Evolutionary conservation across 2,329 filamentous ascomycete genomes (phyloP), one percentile per base, ranked within the genome.

Genomic region (Chlorencoelia australis): DNA sequence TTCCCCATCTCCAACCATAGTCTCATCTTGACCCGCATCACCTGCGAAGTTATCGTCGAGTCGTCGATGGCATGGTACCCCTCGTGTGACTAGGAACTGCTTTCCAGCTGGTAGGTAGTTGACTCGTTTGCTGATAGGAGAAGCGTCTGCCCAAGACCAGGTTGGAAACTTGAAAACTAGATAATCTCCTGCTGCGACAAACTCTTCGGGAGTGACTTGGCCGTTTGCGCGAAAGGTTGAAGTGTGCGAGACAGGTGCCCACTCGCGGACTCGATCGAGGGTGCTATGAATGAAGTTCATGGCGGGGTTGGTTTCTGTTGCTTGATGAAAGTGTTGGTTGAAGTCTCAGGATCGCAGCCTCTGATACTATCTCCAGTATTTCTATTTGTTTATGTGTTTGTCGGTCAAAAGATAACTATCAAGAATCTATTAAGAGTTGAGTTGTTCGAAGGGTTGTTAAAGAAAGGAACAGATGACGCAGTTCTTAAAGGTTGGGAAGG

Each of bases 81-180:
- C 89, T 41, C 89, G 82, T 8, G 91, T 95, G 27, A 96, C 82
- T 24, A 98, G 73, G 56, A 87, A 98, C 70, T 98, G 91, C 66
- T 96, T 98, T 34, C 82, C 85, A 0, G 78, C 64, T 1, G 91
- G 91, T 4, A 98, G 75, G 57, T 94, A 84, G 47, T 69, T 67
- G 37, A 84, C 83, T 45, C 87, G 81, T 59, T 86, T 84, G 43
- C 75, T 71, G 2, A 79, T 74, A n/a, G 79, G 76, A 37, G 89
- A 83, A 48, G 89, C 88, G 53, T 91, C 85, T 47, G 82, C 79
- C 91, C 91, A 98, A 33, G 85, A 82, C 91, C 91, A 98, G 40
- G 89, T 94, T 7, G 89, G 91, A 64, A 98, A 98, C 68, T 95
- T 96, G 77, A 93, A 94, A 55, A 94, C 88, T 24, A 98, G 78